Conservation (phyloP, 495 filamentous ascomycete genomes). For the Penicillium fimorum region DNA sequence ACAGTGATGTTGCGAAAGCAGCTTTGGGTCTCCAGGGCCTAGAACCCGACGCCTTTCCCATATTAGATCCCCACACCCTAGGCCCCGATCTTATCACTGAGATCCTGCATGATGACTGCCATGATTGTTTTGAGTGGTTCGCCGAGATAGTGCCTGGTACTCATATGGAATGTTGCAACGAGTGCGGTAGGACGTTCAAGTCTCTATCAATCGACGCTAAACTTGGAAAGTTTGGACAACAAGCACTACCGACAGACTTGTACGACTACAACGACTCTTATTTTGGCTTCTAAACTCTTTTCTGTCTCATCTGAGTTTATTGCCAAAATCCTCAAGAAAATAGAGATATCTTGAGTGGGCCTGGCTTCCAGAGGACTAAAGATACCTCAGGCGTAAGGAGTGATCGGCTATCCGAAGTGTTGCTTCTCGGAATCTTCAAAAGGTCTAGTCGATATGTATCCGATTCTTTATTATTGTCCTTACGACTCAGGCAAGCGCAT, state of each 20-base stretch:
- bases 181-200: constrained; percentile 1
- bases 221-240: too few relatives aligned
- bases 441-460: not conserved
- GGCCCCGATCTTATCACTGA: constrained; percentile 10
- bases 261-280: too few relatives aligned
- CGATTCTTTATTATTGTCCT: not conserved
- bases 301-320: not conserved
- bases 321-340: not conserved
- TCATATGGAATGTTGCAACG: not conserved
- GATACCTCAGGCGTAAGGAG: not conserved
- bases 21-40: not conserved
- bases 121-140: constrained; percentile 13
- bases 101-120: constrained; percentile 8
- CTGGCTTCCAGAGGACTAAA: not conserved
- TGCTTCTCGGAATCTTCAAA: not conserved
- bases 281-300: too few relatives aligned
- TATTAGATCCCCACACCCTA: not conserved
- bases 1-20: not conserved
- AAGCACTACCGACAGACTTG: too few relatives aligned
- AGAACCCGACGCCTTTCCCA: not conserved
- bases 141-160: not conserved
- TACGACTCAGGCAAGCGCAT: not conserved
- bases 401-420: constrained; percentile 1
- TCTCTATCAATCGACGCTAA: too few relatives aligned
- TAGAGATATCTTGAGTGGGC: not conserved